Evolutionary conservation across 257 asterid species (phyloP).

Genomic region (Solanum tarijense): DNA sequence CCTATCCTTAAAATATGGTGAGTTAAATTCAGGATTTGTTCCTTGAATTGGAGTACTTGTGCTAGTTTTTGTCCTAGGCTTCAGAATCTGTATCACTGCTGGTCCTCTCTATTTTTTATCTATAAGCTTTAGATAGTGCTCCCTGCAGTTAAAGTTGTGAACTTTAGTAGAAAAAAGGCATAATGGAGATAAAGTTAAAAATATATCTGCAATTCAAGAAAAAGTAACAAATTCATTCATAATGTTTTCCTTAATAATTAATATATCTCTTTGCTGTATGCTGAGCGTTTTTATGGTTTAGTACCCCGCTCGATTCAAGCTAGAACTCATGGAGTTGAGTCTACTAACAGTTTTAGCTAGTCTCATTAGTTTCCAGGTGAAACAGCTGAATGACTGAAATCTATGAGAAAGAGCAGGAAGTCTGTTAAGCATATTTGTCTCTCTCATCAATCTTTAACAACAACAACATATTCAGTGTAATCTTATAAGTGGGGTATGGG

Average conservation of each 20-base stretch:
- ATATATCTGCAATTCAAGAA: not conserved
- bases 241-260: not conserved
- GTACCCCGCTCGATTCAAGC: not conserved
- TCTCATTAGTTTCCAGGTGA: not conserved
- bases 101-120: not conserved
- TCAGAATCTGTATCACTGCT: not conserved
- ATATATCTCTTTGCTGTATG: not conserved
- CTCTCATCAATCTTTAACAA: not conserved
- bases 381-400: not conserved
- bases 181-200: not conserved
- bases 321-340: not conserved
- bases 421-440: not conserved
- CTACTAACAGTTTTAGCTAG: not conserved
- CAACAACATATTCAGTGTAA: not conserved
- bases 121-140: not conserved
- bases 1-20: not conserved
- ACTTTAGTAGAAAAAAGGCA: not conserved
- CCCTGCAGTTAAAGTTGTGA: not conserved
- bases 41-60: not conserved
- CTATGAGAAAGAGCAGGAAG: not conserved
- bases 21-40: not conserved
- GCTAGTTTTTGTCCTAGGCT: not conserved
- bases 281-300: not conserved
- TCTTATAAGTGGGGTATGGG: not conserved
- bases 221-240: not conserved